These are phyloP conservation scores for Pyrenochaeta sp. DNA, from an alignment of 2,329 filamentous ascomycete genomes.

Conservation along the genomic window DNA sequence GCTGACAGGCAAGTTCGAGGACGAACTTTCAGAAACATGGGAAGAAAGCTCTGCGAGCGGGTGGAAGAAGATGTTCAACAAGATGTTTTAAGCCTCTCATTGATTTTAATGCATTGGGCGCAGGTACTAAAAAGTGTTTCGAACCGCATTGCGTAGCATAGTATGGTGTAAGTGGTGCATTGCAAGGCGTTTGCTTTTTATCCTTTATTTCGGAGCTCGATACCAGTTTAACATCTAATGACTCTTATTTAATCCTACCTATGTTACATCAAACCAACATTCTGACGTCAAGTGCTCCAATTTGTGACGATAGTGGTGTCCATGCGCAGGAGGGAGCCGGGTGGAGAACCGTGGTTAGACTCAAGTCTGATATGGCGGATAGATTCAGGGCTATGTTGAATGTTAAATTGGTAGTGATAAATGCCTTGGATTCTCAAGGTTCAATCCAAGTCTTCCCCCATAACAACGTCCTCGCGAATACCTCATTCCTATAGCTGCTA, in stretches of 20 bases:
- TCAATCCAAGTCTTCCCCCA: no score
- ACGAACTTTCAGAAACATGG: conserved; percentile 41
- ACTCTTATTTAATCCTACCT: background rate
- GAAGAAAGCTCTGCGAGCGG: conserved; percentile 42
- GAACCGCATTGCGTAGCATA: conserved; percentile 24
- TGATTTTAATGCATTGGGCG: conserved; percentile 1
- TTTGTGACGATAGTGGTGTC: no score
- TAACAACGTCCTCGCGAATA: background rate
- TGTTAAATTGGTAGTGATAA: no score
- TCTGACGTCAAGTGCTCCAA: background rate
- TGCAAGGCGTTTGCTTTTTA: conserved; percentile 24
- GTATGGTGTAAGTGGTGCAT: conserved; percentile 28
- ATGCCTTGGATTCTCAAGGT: no score
- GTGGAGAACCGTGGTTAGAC: no score
- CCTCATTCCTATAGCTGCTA: no score
- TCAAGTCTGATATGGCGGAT: no score
- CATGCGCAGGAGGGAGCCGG: no score
- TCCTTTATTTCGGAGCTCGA: conserved; percentile 12
- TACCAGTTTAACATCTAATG: conserved; percentile 23
- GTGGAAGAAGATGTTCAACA: conserved; percentile 43
- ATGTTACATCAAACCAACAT: background rate
- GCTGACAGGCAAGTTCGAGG: conserved; percentile 49
- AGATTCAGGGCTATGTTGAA: no score
- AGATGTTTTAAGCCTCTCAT: conserved; percentile 25
- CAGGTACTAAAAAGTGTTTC: conserved; percentile 20